Evolutionary conservation across 495 filamentous ascomycete species (phyloP).

Genomic region (Penicillium subrubescens): DNA sequence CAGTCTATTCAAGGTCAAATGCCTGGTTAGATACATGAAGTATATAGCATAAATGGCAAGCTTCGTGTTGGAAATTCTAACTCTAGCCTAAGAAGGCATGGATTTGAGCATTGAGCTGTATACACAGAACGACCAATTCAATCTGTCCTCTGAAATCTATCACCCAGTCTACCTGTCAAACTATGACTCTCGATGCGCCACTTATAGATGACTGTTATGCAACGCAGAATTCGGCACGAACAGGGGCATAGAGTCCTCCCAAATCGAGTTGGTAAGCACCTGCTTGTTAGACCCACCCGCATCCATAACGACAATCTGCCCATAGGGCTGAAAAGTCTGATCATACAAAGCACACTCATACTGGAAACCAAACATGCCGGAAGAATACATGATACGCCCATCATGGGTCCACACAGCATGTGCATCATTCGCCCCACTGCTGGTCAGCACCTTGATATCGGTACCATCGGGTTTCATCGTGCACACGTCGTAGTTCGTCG

Average conservation of each 20-base stretch:
- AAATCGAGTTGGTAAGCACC: conserved; percentile 33
- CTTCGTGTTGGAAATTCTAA: not conserved
- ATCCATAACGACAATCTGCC: conserved; percentile 39
- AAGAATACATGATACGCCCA: conserved; percentile 36
- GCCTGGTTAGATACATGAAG: too few relatives aligned
- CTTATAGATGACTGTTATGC: not conserved
- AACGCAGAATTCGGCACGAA: conserved; percentile 22
- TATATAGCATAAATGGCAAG: not conserved
- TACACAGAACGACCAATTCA: not conserved
- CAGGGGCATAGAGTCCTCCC: conserved; percentile 41
- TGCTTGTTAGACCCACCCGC: conserved; percentile 34
- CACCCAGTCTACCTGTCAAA: not conserved
- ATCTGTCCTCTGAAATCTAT: not conserved
- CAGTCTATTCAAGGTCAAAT: too few relatives aligned
- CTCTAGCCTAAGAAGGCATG: not conserved
- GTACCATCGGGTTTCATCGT: conserved; percentile 42
- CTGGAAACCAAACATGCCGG: conserved; percentile 38
- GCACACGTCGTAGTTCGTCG: conserved; percentile 39
- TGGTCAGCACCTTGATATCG: conserved; percentile 35
- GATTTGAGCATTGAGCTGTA: not conserved
- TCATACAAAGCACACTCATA: conserved; percentile 37
- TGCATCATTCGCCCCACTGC: conserved; percentile 41
- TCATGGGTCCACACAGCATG: conserved; percentile 45
- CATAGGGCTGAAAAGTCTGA: conserved; percentile 40
- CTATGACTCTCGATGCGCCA: not conserved